Base-by-base conservation (phyloP, 2,329 filamentous ascomycete species). In the Trichoderma sp. region DNA sequence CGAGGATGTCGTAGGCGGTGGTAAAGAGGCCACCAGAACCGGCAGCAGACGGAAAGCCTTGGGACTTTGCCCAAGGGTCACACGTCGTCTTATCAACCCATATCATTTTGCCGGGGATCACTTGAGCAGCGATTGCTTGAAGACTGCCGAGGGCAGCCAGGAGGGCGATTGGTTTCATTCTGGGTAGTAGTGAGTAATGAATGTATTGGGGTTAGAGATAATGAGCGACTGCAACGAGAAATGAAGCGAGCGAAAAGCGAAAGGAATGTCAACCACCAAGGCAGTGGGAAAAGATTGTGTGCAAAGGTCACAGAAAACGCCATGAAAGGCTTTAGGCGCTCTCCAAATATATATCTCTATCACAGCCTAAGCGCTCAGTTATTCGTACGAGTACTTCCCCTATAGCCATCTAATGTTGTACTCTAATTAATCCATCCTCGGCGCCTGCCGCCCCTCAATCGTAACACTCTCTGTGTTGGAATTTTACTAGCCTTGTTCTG, bases 1-100 rank as follows among this genome's bases (percentile, higher is more conserved):
- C 39, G 34, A 64, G 3, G 26, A 50, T 64, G 1, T 28, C 62
- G n/a, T 50, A 17, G 20, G 62, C 62, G 6, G 39, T 23, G 13
- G 62, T 50, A n/a, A 64, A 34, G 62, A 64, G 62, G 11, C 62
- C 62, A 50, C 39, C 62, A 32, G 62, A n/a, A n/a, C 62, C 62
- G 23, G 39, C 39, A 32, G 62, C 62, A 50, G 62, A 43, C 26
- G 62, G 62, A 20, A 64, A 64, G 26, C 62, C 62, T 2, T 64
- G 1, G 17, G 62, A 11, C 26, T 50, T 64, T 11, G 62, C 62
- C 6, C 6, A 64, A 50, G 62, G 62, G 26, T 64, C 26, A 47
- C 62, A 64, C 15, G 62, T 64, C 20, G 62, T 5, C 17, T 43
- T n/a, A 34, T 64, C 62, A 23, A 64, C 62, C 62, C 39, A 64